phyloP scores from a whole-genome alignment of 768 basidiomycete genomes.

The Brasilioporus rufonigricans region DNA sequence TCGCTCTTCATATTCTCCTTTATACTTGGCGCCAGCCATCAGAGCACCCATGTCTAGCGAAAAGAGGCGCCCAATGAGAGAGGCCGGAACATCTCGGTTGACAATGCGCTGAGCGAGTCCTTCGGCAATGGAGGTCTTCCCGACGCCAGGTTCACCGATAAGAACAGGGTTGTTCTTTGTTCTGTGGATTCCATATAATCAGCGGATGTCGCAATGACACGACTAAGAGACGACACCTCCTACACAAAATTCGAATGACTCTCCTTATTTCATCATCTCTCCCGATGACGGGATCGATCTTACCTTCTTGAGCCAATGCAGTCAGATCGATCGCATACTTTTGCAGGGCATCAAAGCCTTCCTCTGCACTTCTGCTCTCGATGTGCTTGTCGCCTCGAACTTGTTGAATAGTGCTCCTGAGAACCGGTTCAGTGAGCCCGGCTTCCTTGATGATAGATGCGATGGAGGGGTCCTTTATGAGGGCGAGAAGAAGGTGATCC shows the following conservation, averaged over 20 bases:
- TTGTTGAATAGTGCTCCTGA: constrained; percentile 77
- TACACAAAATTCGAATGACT: constrained; percentile 77
- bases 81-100: constrained; percentile 85
- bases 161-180: constrained; percentile 98
- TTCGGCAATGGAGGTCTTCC: constrained; percentile 94
- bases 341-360: constrained; percentile 88
- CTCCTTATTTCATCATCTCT: constrained; percentile 91
- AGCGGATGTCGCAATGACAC: neutral
- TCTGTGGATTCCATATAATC: constrained; percentile 36
- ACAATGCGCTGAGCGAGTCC: constrained; percentile 95
- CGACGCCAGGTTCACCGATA: constrained; percentile 93
- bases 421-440: constrained; percentile 61
- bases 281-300: constrained; percentile 94
- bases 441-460: constrained; percentile 71
- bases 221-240: constrained; percentile 46
- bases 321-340: constrained; percentile 91
- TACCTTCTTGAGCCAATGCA: constrained; percentile 83
- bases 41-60: constrained; percentile 95
- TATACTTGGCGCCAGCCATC: constrained; percentile 91
- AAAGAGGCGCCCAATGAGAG: constrained; percentile 69
- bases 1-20: constrained; percentile 96
- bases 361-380: constrained; percentile 83
- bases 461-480: constrained; percentile 73
- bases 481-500: constrained; percentile 86
- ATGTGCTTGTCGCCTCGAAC: constrained; percentile 81